Conservation (phyloP, 225 moss, liverwort and hornwort species). For the Marchantia polymorpha region DNA sequence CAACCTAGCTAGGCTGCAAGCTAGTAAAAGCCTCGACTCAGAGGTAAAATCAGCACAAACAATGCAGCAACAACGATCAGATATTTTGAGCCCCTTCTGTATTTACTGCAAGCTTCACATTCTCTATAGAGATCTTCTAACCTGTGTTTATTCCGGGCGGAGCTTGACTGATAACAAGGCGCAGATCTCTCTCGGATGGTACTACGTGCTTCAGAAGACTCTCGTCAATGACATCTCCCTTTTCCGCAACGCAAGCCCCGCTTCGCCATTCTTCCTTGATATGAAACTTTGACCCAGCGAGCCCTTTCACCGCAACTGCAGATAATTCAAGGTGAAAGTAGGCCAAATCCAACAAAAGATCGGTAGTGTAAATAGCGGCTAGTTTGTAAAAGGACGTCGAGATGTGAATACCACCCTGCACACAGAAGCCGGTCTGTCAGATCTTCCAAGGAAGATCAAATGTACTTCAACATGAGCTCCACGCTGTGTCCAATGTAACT, state of each 20-base stretch:
- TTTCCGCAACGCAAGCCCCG: slow-evolving; percentile 22
- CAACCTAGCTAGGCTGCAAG: too few relatives aligned
- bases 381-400: slow-evolving; percentile 61
- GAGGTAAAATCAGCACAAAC: background rate
- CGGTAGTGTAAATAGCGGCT: slow-evolving; percentile 43
- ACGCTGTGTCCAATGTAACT: background rate
- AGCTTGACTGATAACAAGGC: slow-evolving; percentile 27
- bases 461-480: background rate
- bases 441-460: background rate
- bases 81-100: background rate
- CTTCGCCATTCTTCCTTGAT: slow-evolving; percentile 40
- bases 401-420: slow-evolving; percentile 53
- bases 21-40: background rate
- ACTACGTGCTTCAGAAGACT: slow-evolving; percentile 21
- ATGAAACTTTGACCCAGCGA: slow-evolving; percentile 26
- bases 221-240: slow-evolving; percentile 25
- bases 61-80: background rate
- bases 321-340: slow-evolving; percentile 66
- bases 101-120: background rate
- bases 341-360: slow-evolving; percentile 64
- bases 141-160: slow-evolving; percentile 5
- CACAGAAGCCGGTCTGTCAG: background rate
- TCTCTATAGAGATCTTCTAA: background rate
- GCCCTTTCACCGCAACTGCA: slow-evolving; percentile 62
- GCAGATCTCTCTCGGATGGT: slow-evolving; percentile 25